These are phyloP conservation scores for Leccinum subfulvum DNA, from an alignment of 1,284 basidiomycete species.

Conservation along the genomic window DNA sequence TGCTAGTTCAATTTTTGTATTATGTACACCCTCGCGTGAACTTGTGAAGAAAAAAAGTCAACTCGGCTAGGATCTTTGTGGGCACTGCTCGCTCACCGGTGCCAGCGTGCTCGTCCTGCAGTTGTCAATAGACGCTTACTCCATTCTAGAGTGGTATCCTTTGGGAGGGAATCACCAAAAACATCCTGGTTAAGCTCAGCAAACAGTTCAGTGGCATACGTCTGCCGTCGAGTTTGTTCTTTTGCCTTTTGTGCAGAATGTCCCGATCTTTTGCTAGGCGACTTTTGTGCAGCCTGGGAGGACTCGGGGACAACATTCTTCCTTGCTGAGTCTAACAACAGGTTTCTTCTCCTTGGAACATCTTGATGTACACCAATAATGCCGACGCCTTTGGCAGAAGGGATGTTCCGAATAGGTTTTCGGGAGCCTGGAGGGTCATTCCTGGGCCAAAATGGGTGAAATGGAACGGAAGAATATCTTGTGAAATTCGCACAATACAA, in stretches of 20 bases:
- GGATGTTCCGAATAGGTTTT: constrained; percentile 40
- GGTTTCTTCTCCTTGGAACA: not conserved
- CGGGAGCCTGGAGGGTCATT: constrained; percentile 47
- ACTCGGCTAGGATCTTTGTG: not conserved
- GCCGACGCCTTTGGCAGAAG: constrained; percentile 15
- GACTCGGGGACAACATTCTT: constrained; percentile 11
- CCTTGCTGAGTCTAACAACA: constrained; percentile 14
- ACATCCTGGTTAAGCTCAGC: constrained; percentile 77
- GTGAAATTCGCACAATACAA: constrained; percentile 43
- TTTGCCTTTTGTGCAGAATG: constrained; percentile 38
- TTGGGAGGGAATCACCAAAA: constrained; percentile 72
- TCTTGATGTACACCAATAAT: constrained; percentile 7
- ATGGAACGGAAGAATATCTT: not conserved
- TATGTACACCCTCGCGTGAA: constrained; percentile 49
- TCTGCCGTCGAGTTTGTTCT: constrained; percentile 45
- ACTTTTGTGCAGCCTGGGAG: constrained; percentile 22
- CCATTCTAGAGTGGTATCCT: constrained; percentile 66
- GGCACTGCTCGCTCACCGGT: constrained; percentile 41
- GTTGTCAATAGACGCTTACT: constrained; percentile 71
- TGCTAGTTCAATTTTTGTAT: constrained; percentile 69
- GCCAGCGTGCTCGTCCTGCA: constrained; percentile 75
- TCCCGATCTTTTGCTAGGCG: constrained; percentile 33
- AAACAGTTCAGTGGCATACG: constrained; percentile 72
- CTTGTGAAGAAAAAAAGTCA: constrained; percentile 32
- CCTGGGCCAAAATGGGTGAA: constrained; percentile 12